A percentile compares a stretch with the other conserved stretches of the same genome.
phyloP scores from a whole-genome alignment of 345 rosid genomes.

The Nasturtium officinale region DNA sequence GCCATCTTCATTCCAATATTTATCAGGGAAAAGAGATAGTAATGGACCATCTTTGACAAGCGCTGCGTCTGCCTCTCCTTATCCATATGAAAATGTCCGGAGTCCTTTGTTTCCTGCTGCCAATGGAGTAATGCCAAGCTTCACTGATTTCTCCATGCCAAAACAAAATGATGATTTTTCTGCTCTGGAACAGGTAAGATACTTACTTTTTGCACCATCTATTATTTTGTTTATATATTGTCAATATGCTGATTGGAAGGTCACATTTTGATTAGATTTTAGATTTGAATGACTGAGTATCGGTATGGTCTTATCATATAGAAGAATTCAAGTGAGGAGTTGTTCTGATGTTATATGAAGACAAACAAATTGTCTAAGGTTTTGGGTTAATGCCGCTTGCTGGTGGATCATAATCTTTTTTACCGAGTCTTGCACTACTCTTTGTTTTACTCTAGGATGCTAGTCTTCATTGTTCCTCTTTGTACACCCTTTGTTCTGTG shows the following conservation, averaged over 20 bases:
- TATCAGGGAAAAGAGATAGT: conserved; percentile 43
- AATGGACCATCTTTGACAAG: conserved; percentile 44
- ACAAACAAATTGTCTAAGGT: conserved; percentile 17
- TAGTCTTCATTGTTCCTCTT: conserved; percentile 8
- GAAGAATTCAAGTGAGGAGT: conserved; percentile 3
- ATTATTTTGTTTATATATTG: background rate
- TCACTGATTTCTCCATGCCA: conserved; percentile 53
- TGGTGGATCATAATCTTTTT: conserved; percentile 3
- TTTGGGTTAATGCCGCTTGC: background rate
- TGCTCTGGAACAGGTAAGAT: conserved; percentile 87
- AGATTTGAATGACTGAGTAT: background rate
- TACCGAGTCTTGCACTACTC: background rate
- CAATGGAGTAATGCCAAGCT: conserved; percentile 47
- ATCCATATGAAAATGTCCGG: conserved; percentile 40
- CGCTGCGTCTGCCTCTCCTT: conserved; percentile 40
- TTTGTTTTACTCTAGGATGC: conserved; percentile 4
- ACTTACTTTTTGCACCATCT: conserved; percentile 15
- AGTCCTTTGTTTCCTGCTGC: conserved; percentile 43
- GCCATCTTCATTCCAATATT: conserved; percentile 46
- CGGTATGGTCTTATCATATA: conserved; percentile 2
- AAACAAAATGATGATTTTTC: conserved; percentile 84
- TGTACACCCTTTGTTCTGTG: conserved; percentile 3
- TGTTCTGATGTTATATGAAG: conserved; percentile 17
- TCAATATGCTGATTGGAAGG: conserved; percentile 11
- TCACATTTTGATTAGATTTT: conserved; percentile 25